phyloP scores from a whole-genome alignment of 2,329 filamentous ascomycete genomes.

The Sarocladium brachiariae region DNA sequence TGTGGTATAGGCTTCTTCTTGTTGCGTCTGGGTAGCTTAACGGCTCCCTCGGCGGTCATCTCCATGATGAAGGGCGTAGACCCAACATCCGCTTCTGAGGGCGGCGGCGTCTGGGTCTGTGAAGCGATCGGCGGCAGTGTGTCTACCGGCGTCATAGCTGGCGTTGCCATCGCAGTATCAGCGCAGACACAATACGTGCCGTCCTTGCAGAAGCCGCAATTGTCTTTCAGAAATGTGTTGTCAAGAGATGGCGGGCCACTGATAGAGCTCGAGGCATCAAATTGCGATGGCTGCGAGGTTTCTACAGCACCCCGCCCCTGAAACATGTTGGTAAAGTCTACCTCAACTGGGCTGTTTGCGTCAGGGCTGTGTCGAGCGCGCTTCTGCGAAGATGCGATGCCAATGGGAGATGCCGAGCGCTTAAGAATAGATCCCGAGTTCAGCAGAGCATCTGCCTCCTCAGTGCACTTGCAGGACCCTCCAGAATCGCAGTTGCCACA shows the following conservation, averaged over 20 bases:
- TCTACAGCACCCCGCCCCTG: constrained; percentile 33
- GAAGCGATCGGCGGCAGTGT: constrained; percentile 34
- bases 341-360: constrained; percentile 59
- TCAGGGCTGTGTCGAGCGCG: constrained; percentile 36
- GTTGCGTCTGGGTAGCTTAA: constrained; percentile 47
- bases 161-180: constrained; percentile 42
- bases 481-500: constrained; percentile 61
- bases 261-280: constrained; percentile 24
- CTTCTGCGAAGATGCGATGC: constrained; percentile 42
- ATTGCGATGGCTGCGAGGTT: constrained; percentile 17
- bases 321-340: constrained; percentile 67
- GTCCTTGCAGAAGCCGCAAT: constrained; percentile 77
- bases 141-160: constrained; percentile 33
- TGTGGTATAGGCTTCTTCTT: constrained; percentile 18
- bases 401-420: constrained; percentile 41
- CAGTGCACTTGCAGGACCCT: constrained; percentile 57
- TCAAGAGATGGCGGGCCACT: constrained; percentile 30
- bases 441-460: constrained; percentile 48
- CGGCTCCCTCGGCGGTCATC: constrained; percentile 51
- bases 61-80: constrained; percentile 47
- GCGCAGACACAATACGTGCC: constrained; percentile 79
- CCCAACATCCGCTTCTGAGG: constrained; percentile 54
- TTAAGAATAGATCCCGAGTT: constrained; percentile 35
- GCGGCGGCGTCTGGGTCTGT: constrained; percentile 49
- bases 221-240: constrained; percentile 49